Evolutionary conservation across 768 basidiomycete species (phyloP).

Genomic region (Omphalotus guepiniiformis): DNA sequence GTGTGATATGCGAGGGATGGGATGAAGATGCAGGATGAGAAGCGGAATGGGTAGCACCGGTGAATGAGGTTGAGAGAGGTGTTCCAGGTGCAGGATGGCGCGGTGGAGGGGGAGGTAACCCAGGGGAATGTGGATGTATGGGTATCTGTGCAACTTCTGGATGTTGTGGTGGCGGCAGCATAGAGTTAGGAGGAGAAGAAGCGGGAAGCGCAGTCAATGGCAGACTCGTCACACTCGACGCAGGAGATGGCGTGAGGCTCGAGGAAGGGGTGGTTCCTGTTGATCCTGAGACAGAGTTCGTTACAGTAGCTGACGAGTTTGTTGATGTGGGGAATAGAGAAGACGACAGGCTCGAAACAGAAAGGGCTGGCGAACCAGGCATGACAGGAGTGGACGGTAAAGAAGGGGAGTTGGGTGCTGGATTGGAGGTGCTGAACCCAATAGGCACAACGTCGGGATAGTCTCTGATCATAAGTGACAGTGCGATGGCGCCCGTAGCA

Average conservation of each 20-base stretch:
- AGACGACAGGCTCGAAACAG: not conserved
- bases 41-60: not conserved
- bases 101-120: no score
- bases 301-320: no score
- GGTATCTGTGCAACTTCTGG: conserved; percentile 2
- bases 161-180: conserved; percentile 10
- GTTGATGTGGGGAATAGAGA: no score
- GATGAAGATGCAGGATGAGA: not conserved
- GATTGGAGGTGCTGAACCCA: no score
- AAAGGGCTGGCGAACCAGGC: not conserved
- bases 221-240: conserved; percentile 2
- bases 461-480: conserved; percentile 95
- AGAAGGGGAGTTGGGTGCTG: conserved; percentile 25
- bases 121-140: no score
- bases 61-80: not conserved
- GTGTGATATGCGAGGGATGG: not conserved
- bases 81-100: not conserved
- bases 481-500: conserved; percentile 80
- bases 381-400: not conserved
- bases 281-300: no score
- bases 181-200: no score
- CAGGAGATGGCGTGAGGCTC: not conserved
- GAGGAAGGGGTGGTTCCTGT: not conserved
- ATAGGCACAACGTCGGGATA: conserved; percentile 75
- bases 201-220: not conserved